Evolutionary conservation across 768 basidiomycete species (phyloP), one percentile per base, ranked within the genome.

Genomic region (Tubosaeta brunneosetosa): DNA sequence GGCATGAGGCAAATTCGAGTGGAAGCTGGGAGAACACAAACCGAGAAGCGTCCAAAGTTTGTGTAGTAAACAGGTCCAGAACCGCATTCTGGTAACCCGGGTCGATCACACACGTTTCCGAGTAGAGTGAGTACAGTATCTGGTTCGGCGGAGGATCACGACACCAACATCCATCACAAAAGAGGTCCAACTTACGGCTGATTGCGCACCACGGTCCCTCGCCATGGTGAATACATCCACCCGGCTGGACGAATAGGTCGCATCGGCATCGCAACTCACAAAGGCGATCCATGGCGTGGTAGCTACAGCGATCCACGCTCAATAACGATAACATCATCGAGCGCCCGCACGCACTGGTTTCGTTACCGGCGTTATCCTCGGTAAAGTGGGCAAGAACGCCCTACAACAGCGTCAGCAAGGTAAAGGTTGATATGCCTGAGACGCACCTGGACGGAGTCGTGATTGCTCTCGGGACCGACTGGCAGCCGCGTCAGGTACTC

Each of bases 281-380:
- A 94, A 77, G 12, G 94, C 94, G 60, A 97, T 88, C 92, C 93
- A 97, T 4, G 94, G 91, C 0, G 92, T 90, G 6, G 72, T 75
- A 3, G 88, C 86, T 80, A 64, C 58, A 26, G 53, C 60, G 63
- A 49, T 49, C 46, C 25, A 59, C 47, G 40, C 37, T 60, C 34
- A 46, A 52, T 48, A 47, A 50, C 45, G 57, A 58, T 16, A 47
- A 51, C 44, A 40, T 14, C 37, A 45, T 46, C 12, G 63, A 75
- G 33, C n/a, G 66, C 52, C 76, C 75, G n/a, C 41, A 73, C 82
- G 58, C 70, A 72, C 82, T 79, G 40, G 75, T 78, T 29, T 70
- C 65, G 52, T 76, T 73, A 26, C 69, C 72, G 11, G 76, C 73
- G 49, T 69, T 71, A 26, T 76, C 74, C 63, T 93, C 93, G 0